Base-by-base conservation (phyloP, 331 rosid genomes). In the Quercus tomentella region DNA sequence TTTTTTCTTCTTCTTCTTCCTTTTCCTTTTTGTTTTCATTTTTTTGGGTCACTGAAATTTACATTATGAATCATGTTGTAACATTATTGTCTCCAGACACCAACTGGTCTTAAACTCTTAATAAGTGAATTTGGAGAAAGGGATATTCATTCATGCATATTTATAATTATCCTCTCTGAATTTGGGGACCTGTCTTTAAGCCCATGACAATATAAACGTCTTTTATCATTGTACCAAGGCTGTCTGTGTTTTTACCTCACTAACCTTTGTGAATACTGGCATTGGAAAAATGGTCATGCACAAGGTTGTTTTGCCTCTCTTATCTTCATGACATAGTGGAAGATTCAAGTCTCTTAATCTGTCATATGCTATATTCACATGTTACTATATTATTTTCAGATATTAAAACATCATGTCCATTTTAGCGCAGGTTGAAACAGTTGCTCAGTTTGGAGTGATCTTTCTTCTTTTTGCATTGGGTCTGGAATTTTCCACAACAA, bases 401-500 rank as follows among this genome's bases (percentile, higher is more conserved):
- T 63, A 33, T 65, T 78, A 67, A 55, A 51, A 41, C 54, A 79
- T 56, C 57, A 77, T 75, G 75, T 81, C 79, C 60, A 37, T 56
- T 79, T 52, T 82, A 71, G 25, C 82, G 87, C 83, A 95, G 99
- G 99, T 95, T 70, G 99, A 95, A 84, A 95, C 99, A 17, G 96
- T 95, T 77, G 99, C 99, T 87, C 99, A 95, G 86, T 95, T 95
- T 90, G 99, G 99, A 80, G 99, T 95, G 26, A 89, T 89, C 70
- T 95, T 95, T 84, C 97, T 95, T 84, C 96, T 93, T 78, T 93
- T 95, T 95, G 99, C 98, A 35, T 80, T 95, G 89, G 99, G 98
- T 82, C 81, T 95, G 86, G 99, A 95, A 82, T 95, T 95, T 81
- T 93, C 97, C 26, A 74, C 85, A 60, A 17, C 93, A 81, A 95